Evolutionary conservation across 2,329 filamentous ascomycete species (phyloP), one percentile per base, ranked within the genome.

Genomic region (Neoascochyta sp.): DNA sequence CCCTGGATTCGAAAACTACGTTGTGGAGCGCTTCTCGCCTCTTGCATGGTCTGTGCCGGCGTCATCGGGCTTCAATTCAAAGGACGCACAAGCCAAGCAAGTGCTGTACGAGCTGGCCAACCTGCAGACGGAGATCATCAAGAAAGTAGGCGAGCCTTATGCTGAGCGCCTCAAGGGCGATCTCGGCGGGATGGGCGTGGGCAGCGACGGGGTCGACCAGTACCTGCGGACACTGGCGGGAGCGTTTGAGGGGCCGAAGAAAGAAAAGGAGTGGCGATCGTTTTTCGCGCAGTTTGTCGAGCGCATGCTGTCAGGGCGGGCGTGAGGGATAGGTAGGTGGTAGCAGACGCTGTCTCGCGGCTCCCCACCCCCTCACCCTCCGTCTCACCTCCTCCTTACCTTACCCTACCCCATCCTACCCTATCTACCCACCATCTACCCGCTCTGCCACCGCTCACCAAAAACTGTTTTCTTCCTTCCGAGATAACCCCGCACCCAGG

Each of bases 1-100:
- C 16, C 86, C 89, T 2, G 90, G 92, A 5, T 98, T 98, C 57
- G 88, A 95, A 49, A 76, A 78, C 34, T 96, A 95, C 65, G 83
- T 95, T 64, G 84, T 96, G 36, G 79, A 85, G 23, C 78, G 84
- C 13, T 95, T 98, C 67, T 90, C 94, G 36, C 77, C 85, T 0
- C 74, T 93, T 6, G 89, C 85, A 60, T 98, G 92, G 92, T 83
- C 86, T 22, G 80, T 96, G 5, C 78, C 94, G 19, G 79, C 78
- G 21, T 83, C 89, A 24, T 73, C 83, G 5, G 75, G 75, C 12
- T 95, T 96, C 72, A 83, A 83, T 43, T 79, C 86, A 1, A 80
- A 81, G 42, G 92, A 98, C 59, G 88, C 89, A 2, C 88, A 95
- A 66, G 85, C 85, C 18, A 85, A 84, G 59, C 83, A 89, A 62